Base-by-base conservation (phyloP, 345 rosid species). In the Camelina neglecta region DNA sequence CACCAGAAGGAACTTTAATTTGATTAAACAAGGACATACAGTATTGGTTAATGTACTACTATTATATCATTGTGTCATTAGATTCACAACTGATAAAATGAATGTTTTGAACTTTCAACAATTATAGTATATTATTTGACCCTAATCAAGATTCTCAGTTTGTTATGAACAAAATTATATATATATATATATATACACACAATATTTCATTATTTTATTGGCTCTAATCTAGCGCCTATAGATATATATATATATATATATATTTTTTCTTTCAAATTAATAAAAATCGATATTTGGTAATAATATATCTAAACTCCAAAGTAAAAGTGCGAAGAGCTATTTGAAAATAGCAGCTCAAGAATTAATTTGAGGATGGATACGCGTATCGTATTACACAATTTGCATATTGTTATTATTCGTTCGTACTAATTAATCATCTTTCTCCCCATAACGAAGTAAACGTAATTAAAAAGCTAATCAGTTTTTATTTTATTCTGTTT, bases 351-450 rank as follows among this genome's bases (percentile, higher is more conserved):
- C 20, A 31, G 39, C 21, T 65, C 65, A 42, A 35, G 41, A 42
- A 29, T 31, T 23, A 20, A 21, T 9, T 66, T 33, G 51, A 39
- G 36, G 15, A 57, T 63, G 35, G 55, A 73, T 62, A 73, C 10
- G 44, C 55, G 53, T 41, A 61, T 61, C 55, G 54, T 41, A 61
- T 61, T 61, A 53, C 41, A 41, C 23, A 29, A 7, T 21, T 31
- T 54, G 63, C 45, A 53, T 31, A 64, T 53, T 29, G 41, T 31
- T 54, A 55, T 10, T 29, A 29, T 51, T 55, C 48, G 18, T 29
- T 56, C 64, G 18, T 15, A 29, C 64, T 21, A 21, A 21, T 2
- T 21, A 41, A 69, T 69, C 63, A 56, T 26, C 21, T 36, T 24
- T n/a, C 20, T 47, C 41, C 56, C 77, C 50, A 23, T 11, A 54